A percentile compares a stretch with the other conserved stretches of the same genome.
phyloP scores from a whole-genome alignment of 139 green algal genomes.

The Chlamydomonas sphaeroides region DNA sequence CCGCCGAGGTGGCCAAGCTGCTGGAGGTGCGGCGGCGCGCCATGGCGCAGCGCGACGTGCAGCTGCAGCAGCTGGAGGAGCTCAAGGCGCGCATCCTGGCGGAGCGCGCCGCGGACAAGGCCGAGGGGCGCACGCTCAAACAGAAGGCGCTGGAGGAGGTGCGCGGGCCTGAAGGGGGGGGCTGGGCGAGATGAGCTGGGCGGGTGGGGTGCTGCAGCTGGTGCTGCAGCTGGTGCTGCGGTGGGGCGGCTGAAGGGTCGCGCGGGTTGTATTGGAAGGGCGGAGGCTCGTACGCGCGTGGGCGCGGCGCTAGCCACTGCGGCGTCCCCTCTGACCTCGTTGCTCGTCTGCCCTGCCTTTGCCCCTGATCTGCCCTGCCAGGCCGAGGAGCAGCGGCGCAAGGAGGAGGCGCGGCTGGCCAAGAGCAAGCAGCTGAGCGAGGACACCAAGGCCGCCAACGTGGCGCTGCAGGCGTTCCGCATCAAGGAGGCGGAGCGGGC shows the following conservation, averaged over 20 bases:
- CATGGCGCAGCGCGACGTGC: constrained; percentile 68
- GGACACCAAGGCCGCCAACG: constrained; percentile 64
- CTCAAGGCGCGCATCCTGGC: constrained; percentile 50
- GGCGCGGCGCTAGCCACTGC: no score
- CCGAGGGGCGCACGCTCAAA: constrained; percentile 53
- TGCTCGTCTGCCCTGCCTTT: no score
- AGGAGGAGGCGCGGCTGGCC: constrained; percentile 50
- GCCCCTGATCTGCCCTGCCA: constrained; percentile 38
- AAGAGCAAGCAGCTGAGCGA: constrained; percentile 43
- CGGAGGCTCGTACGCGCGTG: no score
- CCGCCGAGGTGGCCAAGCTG: constrained; percentile 69
- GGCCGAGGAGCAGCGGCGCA: constrained; percentile 50
- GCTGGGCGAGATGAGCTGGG: background rate
- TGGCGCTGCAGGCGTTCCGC: constrained; percentile 66
- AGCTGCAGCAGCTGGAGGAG: constrained; percentile 76
- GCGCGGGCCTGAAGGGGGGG: background rate
- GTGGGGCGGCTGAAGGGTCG: no score
- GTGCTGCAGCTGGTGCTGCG: no score
- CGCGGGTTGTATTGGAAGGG: no score
- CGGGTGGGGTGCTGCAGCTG: background rate
- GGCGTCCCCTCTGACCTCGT: no score
- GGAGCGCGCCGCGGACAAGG: constrained; percentile 53
- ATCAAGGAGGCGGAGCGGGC: constrained; percentile 58
- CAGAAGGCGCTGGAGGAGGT: constrained; percentile 48
- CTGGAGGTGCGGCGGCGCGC: constrained; percentile 53